A percentile compares a stretch with the other conserved stretches of the same genome.
Conservation (phyloP, 2,329 filamentous ascomycete genomes). For the Hymenoscyphus occultus region DNA sequence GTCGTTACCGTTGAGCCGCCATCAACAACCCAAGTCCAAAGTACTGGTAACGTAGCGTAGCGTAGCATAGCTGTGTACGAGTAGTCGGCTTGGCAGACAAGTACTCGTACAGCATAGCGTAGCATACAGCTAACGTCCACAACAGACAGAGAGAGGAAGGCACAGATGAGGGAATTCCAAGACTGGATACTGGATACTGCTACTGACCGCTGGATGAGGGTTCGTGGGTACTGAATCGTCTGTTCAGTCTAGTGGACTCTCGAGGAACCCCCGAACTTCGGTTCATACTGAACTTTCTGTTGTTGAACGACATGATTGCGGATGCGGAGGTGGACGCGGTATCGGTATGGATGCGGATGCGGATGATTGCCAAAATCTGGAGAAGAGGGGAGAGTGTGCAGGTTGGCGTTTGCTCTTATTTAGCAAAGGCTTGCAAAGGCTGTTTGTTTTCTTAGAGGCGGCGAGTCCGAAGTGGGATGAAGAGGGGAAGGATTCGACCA, state of each 20-base stretch:
- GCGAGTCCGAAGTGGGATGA: conserved; percentile 3
- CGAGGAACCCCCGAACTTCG: conserved; percentile 61
- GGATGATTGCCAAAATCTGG: background rate
- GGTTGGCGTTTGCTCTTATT: background rate
- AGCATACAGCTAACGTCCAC: no score
- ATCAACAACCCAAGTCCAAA: background rate
- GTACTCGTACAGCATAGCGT: background rate
- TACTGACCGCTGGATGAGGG: conserved; percentile 54
- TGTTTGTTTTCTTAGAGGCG: background rate
- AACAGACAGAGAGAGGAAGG: background rate
- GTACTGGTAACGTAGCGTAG: background rate
- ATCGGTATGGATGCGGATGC: background rate
- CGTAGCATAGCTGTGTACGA: no score
- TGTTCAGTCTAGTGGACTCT: conserved; percentile 38
- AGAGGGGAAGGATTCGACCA: background rate
- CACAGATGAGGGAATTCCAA: background rate
- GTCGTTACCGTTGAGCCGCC: background rate
- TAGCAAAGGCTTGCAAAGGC: background rate
- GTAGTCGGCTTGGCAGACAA: background rate
- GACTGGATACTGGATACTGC: background rate
- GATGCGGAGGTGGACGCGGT: background rate
- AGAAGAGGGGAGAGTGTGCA: background rate
- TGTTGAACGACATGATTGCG: conserved; percentile 42
- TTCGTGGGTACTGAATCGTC: conserved; percentile 59
- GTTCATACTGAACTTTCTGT: conserved; percentile 66